Percentiles rank a stretch among this genome's conserved stretches.
Evolutionary conservation across 2,329 filamentous ascomycete species (phyloP).

Genomic region (Aspergillus amoenus): DNA sequence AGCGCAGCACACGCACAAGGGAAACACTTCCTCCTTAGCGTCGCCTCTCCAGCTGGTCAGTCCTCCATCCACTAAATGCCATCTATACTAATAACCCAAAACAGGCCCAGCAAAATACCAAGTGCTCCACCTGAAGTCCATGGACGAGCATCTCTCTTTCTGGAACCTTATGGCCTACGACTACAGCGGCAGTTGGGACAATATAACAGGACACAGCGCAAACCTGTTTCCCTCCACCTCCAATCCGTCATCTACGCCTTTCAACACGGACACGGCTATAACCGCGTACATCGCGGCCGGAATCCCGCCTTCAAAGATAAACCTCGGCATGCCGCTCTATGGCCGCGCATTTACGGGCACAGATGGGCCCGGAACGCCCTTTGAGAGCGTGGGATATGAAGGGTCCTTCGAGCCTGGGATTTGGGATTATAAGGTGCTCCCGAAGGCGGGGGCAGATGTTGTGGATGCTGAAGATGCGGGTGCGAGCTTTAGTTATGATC

Average conservation of each 20-base stretch:
- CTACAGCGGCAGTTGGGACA: slow-evolving; percentile 79
- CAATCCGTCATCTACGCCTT: slow-evolving; percentile 69
- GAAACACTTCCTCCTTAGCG: slow-evolving; percentile 47
- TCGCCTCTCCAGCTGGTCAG: slow-evolving; percentile 46
- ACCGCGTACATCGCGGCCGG: slow-evolving; percentile 66
- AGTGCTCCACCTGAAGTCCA: slow-evolving; percentile 42
- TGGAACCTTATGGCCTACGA: slow-evolving; percentile 78
- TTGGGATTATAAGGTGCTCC: slow-evolving; percentile 85
- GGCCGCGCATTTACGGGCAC: slow-evolving; percentile 82
- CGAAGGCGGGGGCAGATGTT: slow-evolving; percentile 64
- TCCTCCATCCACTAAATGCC: neutral
- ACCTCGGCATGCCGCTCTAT: slow-evolving; percentile 90
- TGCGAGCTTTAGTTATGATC: slow-evolving; percentile 74
- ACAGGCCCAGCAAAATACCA: slow-evolving; percentile 46
- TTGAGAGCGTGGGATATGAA: slow-evolving; percentile 65
- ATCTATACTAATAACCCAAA: neutral
- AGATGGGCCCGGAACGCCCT: slow-evolving; percentile 68
- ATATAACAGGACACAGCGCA: slow-evolving; percentile 70
- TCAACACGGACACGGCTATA: slow-evolving; percentile 71
- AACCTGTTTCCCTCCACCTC: slow-evolving; percentile 66
- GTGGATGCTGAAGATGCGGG: slow-evolving; percentile 59
- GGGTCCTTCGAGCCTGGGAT: slow-evolving; percentile 84
- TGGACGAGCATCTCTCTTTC: slow-evolving; percentile 52
- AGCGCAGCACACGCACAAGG: slow-evolving; percentile 37
- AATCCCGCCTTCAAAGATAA: slow-evolving; percentile 70